Conservation (phyloP, 2,329 filamentous ascomycete genomes). For the Paraconiothyrium sp. region DNA sequence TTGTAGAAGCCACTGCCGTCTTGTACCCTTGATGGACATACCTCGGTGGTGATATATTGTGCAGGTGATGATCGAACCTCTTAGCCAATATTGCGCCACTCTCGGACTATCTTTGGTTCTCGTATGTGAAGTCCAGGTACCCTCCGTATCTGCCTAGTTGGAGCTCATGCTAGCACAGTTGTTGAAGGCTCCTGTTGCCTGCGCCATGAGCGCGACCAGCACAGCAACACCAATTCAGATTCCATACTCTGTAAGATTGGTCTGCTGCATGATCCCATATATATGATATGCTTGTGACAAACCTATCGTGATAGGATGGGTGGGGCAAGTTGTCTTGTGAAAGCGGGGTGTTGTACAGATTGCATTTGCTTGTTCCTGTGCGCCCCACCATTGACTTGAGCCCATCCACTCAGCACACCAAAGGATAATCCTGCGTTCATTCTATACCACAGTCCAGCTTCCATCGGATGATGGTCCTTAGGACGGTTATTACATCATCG, state of each 20-base stretch:
- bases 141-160: no score
- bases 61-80: no score
- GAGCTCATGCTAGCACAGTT: no score
- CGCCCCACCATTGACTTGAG: neutral
- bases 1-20: conserved; percentile 34
- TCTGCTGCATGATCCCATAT: neutral
- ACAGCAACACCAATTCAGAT: no score
- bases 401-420: neutral
- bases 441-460: no score
- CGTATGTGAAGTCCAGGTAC: no score
- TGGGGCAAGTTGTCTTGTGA: neutral
- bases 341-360: neutral
- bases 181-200: no score
- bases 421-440: neutral
- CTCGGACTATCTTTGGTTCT: no score
- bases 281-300: neutral
- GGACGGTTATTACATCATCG: neutral
- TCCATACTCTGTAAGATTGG: conserved; percentile 32
- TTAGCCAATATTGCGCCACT: no score
- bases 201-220: no score
- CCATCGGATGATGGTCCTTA: neutral
- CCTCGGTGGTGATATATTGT: no score
- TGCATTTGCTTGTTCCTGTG: neutral
- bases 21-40: no score
- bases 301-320: neutral